Base-by-base conservation (phyloP, 2,329 filamentous ascomycete species). In the Curvularia lunata region DNA sequence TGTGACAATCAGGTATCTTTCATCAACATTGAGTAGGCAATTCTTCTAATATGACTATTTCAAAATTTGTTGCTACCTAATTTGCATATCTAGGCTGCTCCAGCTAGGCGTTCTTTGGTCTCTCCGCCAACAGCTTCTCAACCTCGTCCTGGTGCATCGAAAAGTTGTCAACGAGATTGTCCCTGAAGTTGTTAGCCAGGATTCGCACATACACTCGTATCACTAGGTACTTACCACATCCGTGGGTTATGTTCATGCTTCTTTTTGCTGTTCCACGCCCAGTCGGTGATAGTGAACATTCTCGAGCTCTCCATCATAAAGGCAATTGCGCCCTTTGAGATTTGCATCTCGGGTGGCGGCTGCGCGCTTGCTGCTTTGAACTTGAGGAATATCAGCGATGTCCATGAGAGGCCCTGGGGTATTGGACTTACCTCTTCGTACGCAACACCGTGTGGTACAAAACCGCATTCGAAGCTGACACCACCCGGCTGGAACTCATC, bases 401-500 rank as follows among this genome's bases (percentile, higher is more conserved):
- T 1, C 18, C 4, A 13, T 18, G 8, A 10, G 25, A 25, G 7
- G 7, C 19, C 21, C 13, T n/a, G 5, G 16, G 10, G 10, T 1
- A 34, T 7, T 7, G n/a, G 12, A 42, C 55, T 30, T 38, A 63
- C 59, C 50, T 83, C 79, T 66, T 85, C 82, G 59, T 85, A 85
- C 0, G 85, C 84, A 50, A 78, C 78, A 23, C 86, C 86, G 72
- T 88, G 89, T 0, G 86, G 88, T 63, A 86, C 88, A 85, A 91
- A 91, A 16, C 88, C 65, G 68, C 90, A 91, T 72, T 91, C 88
- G 75, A 88, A 74, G 71, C 82, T 85, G 0, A 86, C 84, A 16
- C 86, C 85, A 4, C 84, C 86, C 30, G 86, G 85, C 62, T 82
- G 81, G 71, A 88, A 88, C 0, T 84, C 85, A 16, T 82, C 81